Conservation (phyloP, 2,329 filamentous ascomycete species). For the Lachnellula hyalina region DNA sequence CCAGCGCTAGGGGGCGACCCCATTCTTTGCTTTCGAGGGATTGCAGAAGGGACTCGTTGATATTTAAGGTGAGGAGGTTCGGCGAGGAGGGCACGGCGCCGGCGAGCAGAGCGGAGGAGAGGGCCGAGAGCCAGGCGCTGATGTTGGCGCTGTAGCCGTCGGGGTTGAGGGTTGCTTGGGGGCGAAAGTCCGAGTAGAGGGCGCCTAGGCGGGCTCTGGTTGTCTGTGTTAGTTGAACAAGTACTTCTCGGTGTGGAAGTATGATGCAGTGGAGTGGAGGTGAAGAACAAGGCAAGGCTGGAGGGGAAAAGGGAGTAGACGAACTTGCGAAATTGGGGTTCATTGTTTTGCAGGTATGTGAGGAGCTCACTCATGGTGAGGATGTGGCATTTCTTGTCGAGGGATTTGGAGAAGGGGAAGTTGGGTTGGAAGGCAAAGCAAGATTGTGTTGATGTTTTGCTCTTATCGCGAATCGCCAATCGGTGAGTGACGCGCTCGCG, state of each 20-base stretch:
- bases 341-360: slow-evolving; percentile 56
- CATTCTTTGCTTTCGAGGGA: slow-evolving; percentile 71
- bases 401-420: background rate
- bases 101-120: slow-evolving; percentile 62
- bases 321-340: slow-evolving; percentile 57
- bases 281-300: background rate
- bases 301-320: slow-evolving; percentile 8
- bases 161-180: slow-evolving; percentile 70
- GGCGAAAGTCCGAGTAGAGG: slow-evolving; percentile 80
- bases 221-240: background rate
- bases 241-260: no score
- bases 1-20: slow-evolving; percentile 75
- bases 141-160: slow-evolving; percentile 81
- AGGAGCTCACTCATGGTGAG: slow-evolving; percentile 61
- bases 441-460: slow-evolving; percentile 11
- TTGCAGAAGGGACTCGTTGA: slow-evolving; percentile 60
- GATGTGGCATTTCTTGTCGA: slow-evolving; percentile 9
- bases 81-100: slow-evolving; percentile 43
- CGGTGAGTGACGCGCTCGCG: no score
- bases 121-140: slow-evolving; percentile 69
- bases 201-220: slow-evolving; percentile 70
- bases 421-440: background rate
- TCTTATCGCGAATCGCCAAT: slow-evolving; percentile 9
- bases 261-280: no score
- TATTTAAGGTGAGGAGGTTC: slow-evolving; percentile 47